Evolutionary conservation across 1,284 basidiomycete species (phyloP).

Genomic region (Chiua sp.): DNA sequence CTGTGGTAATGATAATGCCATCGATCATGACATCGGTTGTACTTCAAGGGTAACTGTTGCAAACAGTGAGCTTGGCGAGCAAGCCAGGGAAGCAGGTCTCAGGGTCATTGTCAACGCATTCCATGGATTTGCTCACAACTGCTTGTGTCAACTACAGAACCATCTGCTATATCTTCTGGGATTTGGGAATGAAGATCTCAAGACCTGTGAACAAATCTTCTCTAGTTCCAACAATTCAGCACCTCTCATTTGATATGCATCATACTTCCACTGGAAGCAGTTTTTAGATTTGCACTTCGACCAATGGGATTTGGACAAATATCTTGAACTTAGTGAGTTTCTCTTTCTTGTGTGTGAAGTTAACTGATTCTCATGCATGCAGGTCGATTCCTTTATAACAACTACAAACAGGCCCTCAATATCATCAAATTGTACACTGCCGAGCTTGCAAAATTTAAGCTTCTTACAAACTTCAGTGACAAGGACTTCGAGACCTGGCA

Average conservation of each 20-base stretch:
- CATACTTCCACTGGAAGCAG: slow-evolving; percentile 28
- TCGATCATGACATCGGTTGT: too few relatives aligned
- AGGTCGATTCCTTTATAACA: slow-evolving; percentile 22
- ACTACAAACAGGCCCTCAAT: slow-evolving; percentile 22
- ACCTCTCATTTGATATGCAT: slow-evolving; percentile 25
- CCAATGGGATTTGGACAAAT: slow-evolving; percentile 35
- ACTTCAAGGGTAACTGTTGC: too few relatives aligned
- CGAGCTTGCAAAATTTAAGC: too few relatives aligned
- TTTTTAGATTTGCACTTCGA: slow-evolving; percentile 30
- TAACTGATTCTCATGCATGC: too few relatives aligned
- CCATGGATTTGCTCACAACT: too few relatives aligned
- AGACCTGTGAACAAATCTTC: slow-evolving; percentile 34
- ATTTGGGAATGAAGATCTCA: slow-evolving; percentile 35
- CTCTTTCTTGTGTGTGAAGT: slow-evolving; percentile 6
- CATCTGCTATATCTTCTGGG: slow-evolving; percentile 23
- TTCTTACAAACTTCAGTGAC: too few relatives aligned
- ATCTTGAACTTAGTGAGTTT: slow-evolving; percentile 28
- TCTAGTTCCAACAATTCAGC: slow-evolving; percentile 31
- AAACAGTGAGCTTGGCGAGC: too few relatives aligned
- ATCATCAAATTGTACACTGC: background rate
- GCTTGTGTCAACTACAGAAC: too few relatives aligned
- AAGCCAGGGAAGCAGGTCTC: too few relatives aligned
- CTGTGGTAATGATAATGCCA: too few relatives aligned
- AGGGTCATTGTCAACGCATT: too few relatives aligned
- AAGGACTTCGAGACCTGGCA: too few relatives aligned